Conservation (phyloP, 192 early-diverging fungal species). For the Borealophlyctis nickersoniae region DNA sequence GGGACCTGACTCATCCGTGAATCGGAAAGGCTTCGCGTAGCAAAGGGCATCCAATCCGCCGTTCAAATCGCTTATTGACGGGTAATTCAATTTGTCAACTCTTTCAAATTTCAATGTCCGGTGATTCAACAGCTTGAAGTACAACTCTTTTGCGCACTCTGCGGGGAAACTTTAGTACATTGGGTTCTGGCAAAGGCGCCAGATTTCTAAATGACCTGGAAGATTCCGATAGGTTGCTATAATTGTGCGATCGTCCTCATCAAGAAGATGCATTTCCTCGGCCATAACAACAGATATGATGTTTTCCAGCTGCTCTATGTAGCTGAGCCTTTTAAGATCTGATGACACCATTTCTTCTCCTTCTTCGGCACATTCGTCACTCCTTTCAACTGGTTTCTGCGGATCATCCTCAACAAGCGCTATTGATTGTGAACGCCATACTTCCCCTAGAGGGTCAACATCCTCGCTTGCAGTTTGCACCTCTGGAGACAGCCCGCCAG, state of each 20-base stretch:
- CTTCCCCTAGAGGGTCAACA: no score
- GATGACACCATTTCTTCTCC: no score
- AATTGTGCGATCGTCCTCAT: background rate
- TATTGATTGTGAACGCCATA: no score
- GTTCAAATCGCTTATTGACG: background rate
- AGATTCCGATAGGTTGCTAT: conserved; percentile 12
- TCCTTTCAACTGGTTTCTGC: no score
- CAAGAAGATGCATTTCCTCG: conserved; percentile 21
- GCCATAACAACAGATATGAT: conserved; percentile 13
- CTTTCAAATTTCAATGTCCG: background rate
- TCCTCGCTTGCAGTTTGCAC: no score
- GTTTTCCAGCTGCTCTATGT: conserved; percentile 19
- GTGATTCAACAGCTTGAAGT: conserved; percentile 1
- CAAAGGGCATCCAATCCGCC: background rate
- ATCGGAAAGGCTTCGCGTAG: background rate
- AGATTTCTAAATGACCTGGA: background rate
- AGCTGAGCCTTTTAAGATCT: conserved; percentile 11
- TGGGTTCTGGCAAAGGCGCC: background rate
- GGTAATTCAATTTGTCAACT: background rate
- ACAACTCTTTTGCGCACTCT: background rate
- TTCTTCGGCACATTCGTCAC: no score
- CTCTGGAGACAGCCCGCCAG: no score
- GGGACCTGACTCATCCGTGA: background rate
- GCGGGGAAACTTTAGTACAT: background rate
- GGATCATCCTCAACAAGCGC: no score